Evolutionary conservation across 176 grass and related monocot species (phyloP), one percentile per base, ranked within the genome.

Genomic region (Triticum monococcum): DNA sequence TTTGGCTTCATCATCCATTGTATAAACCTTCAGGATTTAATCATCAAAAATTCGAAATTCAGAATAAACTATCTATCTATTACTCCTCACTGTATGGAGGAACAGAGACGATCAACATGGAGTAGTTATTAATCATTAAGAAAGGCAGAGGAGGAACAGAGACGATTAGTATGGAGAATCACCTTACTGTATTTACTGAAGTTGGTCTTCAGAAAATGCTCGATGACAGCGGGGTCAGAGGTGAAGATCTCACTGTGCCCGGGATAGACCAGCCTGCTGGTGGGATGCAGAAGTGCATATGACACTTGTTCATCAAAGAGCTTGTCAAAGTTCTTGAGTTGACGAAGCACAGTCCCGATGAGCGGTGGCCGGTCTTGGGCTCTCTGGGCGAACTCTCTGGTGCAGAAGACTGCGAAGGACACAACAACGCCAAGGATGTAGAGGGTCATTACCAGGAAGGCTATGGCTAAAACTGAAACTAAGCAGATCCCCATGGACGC

Each of bases 171-270:
- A 78, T 67, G 36, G 37, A 60, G 31, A 64, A 40, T 57, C 14
- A 93, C 89, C 92, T 91, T 94, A 75, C 80, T 87, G 81, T 94
- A 91, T 72, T 91, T 94, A 63, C 76, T 81, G 92, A 94, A 94
- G 65, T 64, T 94, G 43, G 81, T 84, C 46, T 85, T 94, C 36
- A 91, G 84, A 25, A 94, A 32, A 26, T 94, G 84, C 81, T 94
- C 81, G 25, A 94, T 17, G 79, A 83, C 56, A 43, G 64, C 61
- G 0, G 92, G 87, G 59, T 94, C 92, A 22, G 81, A 24, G 4
- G 87, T 91, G 8, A 12, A 63, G 54, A 94, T 0, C 64, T 89
- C 80, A 16, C 81, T 84, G 76, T 87, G 81, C n/a, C 63, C 84
- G 2, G 70, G 76, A 40, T n/a, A 80, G 13, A 82, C 31, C 22